Base-by-base conservation (phyloP, 2,329 filamentous ascomycete genomes). In the Biscogniauxia sp. region DNA sequence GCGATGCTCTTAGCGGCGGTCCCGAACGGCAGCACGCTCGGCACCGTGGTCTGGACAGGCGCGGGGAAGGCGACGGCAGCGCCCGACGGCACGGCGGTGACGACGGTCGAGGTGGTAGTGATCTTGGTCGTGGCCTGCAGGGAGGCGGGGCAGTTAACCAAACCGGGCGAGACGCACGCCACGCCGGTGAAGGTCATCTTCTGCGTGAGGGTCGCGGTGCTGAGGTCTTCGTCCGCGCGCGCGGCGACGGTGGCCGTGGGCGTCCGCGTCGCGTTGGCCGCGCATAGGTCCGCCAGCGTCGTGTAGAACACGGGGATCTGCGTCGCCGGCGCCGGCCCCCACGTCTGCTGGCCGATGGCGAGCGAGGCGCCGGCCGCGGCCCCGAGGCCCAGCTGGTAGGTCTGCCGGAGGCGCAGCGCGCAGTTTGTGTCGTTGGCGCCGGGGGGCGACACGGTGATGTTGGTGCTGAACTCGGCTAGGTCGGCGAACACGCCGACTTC, bases 291-390 rank as follows among this genome's bases (percentile, higher is more conserved):
- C 0, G 75, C 74, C 0, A 86, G 65, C 0, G 79, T 82, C 0
- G 83, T 86, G 65, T 79, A 84, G 64, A 77, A 86, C 50, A 87
- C 74, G 0, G 83, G 80, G 2, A 80, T 75, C 11, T 78, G 76
- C 0, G 79, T 82, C 20, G 72, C 68, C 0, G 81, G 78, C 0
- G 75, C 69, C 0, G 82, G 82, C 0, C 83, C 84, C 81, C 81
- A 87, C 0, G 77, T 80, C 15, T 78, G 66, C 0, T 66, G 63
- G 0, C 70, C 72, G 4, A 85, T 55, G 1, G 72, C 76, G 0
- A 86, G 65, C 0, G 80, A 82, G 0, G 83, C 84, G 1, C 84
- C 84, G 4, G 82, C 83, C 1, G 74, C 76, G 5, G 82, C 84
- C 17, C 84, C 84, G 0, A 87, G 64, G 0, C 77, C 83, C 11